Percentiles rank a stretch among this genome's conserved stretches.
These are phyloP conservation scores for Cnidoscolus chayamansa DNA, from an alignment of 441 rosid species.

Conservation along the genomic window DNA sequence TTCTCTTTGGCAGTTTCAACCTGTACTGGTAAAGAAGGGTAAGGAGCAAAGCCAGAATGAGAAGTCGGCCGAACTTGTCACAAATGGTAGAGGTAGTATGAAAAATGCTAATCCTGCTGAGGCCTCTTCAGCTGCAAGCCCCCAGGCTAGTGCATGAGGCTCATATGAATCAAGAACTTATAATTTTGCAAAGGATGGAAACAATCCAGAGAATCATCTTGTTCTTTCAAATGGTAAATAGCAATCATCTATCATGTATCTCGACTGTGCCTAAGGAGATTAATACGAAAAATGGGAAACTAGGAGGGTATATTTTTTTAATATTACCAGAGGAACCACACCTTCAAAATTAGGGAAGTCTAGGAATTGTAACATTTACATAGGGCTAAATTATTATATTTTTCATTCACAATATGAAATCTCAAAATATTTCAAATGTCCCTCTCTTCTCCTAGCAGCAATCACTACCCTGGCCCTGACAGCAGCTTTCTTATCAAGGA, in stretches of 20 bases:
- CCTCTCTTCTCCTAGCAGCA: not conserved
- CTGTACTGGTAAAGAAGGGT: constrained; percentile 79
- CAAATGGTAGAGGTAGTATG: constrained; percentile 43
- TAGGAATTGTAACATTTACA: constrained; percentile 11
- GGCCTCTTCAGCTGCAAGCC: constrained; percentile 47
- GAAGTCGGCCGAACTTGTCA: constrained; percentile 42
- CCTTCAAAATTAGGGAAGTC: constrained; percentile 5
- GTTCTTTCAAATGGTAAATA: not conserved
- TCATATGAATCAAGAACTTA: not conserved
- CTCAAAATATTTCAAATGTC: not conserved
- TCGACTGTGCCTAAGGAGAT: not conserved
- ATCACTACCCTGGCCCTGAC: not conserved
- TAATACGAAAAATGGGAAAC: too few species aligned
- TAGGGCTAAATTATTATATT: not conserved
- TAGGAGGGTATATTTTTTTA: not conserved
- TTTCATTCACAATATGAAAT: not conserved
- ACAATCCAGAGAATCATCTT: not conserved
- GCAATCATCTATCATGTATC: not conserved
- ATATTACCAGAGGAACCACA: constrained; percentile 25
- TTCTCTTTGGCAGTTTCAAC: constrained; percentile 62
- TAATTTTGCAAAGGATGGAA: not conserved
- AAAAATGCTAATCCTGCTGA: constrained; percentile 45
- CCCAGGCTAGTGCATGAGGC: constrained; percentile 50
- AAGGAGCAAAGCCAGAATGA: constrained; percentile 46
- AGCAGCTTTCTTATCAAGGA: too few species aligned